Base-by-base conservation (phyloP, 495 filamentous ascomycete species). In the Daldinia concentrica region DNA sequence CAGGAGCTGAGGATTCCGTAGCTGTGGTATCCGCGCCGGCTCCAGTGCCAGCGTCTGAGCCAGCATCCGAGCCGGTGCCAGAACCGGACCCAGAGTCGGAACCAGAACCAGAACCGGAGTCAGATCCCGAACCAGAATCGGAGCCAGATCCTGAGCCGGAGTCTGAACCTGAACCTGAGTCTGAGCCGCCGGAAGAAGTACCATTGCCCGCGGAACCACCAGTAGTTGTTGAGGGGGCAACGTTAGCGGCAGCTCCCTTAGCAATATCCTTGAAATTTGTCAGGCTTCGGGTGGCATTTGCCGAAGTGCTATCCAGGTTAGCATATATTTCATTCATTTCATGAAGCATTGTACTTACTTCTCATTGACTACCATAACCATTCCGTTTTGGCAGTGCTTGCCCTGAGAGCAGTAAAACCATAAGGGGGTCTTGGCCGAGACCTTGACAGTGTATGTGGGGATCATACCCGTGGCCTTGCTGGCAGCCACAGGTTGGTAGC, bases 351-450 rank as follows among this genome's bases (percentile, higher is more conserved):
- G 9, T 30, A 81, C 88, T 79, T 78, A 91, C 89, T 86, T 81
- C 68, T 86, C 84, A 77, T 93, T 92, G 60, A 92, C 86, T 7
- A 91, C 90, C 79, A 89, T 87, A 30, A 83, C 83, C 90, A 93
- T 92, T 14, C 90, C 90, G 30, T 71, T 78, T 79, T 91, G 85
- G 77, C 90, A 93, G 79, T 93, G 91, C 57, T 79, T 83, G 62
- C 73, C 83, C 72, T 87, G 84, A 19, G 85, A 85, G 80, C 90
- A 92, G 79, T 91, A 93, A 59, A 88, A 78, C 89, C 89, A 92
- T 55, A 91, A 79, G 0, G 90, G 89, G 15, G 82, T 85, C 43
- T 86, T 91, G 77, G 86, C 82, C 0, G 66, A 32, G 65, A 92
- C 79, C 66, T 80, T 84, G 67, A 91, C 75, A 60, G 87, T 88